Conservation (phyloP, 352 stramenopile genomes). For the Pythium angustatum region DNA sequence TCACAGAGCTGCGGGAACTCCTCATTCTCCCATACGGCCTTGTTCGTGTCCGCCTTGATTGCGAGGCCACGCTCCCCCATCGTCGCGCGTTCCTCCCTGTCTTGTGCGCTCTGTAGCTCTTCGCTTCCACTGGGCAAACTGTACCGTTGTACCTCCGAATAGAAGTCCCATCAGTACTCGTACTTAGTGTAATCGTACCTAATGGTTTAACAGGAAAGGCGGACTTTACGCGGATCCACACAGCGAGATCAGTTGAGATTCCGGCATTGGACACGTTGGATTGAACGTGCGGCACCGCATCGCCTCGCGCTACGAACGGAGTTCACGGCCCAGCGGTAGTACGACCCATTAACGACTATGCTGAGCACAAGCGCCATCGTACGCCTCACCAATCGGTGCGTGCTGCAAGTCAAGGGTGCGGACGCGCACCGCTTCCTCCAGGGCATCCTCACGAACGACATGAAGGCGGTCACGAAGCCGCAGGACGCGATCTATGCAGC, state of each 20-base stretch:
- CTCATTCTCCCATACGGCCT: slow-evolving; percentile 90
- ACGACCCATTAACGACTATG: slow-evolving; percentile 19
- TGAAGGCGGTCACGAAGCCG: slow-evolving; percentile 52
- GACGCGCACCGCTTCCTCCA: slow-evolving; percentile 81
- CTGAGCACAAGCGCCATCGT: slow-evolving; percentile 45
- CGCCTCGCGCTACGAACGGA: no score
- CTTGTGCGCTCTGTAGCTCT: slow-evolving; percentile 8
- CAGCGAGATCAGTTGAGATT: no score
- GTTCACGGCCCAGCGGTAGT: neutral
- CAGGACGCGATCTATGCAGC: slow-evolving; percentile 73
- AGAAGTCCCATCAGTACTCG: slow-evolving; percentile 1
- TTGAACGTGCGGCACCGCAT: no score
- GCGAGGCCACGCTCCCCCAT: slow-evolving; percentile 86
- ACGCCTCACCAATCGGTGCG: slow-evolving; percentile 46
- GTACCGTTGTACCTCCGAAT: slow-evolving; percentile 2
- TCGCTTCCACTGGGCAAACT: slow-evolving; percentile 1
- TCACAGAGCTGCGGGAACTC: slow-evolving; percentile 99
- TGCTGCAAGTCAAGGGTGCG: slow-evolving; percentile 72
- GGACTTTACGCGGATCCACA: slow-evolving; percentile 7
- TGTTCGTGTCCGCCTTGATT: slow-evolving; percentile 87
- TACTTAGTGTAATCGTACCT: slow-evolving; percentile 8
- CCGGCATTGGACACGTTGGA: no score
- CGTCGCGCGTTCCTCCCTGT: slow-evolving; percentile 4
- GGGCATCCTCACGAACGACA: slow-evolving; percentile 85
- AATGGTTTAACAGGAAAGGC: slow-evolving; percentile 14